Evolutionary conservation across 2,329 filamentous ascomycete genomes (phyloP), one percentile per base, ranked within the genome.

Genomic region (Botrytis byssoidea): DNA sequence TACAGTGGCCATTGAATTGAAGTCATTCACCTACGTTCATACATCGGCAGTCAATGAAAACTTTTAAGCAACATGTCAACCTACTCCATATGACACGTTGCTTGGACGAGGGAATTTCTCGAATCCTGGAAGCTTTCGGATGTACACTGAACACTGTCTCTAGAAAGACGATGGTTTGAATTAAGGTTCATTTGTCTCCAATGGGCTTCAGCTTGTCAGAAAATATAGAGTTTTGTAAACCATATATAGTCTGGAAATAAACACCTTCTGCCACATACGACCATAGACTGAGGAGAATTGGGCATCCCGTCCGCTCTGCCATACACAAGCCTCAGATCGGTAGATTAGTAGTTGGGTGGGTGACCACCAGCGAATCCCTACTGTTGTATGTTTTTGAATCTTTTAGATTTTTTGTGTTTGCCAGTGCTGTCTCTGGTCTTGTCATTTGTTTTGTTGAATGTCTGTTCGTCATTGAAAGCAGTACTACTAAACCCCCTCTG

Each of bases 191-290:
- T 18, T 29, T 29, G 18, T 29, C 25, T 2, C 3, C 14, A 29
- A 57, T 1, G 5, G 14, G 14, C 4, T 16, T 29, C 1, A 18
- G n/a, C 14, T 29, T 4, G 5, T 29, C 1, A 2, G 3, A 29
- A 1, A 29, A 8, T 14, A 6, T 57, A 1, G 1, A n/a, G 25
- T n/a, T 7, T 18, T 57, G n/a, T 18, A 18, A 55, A 29, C 7
- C 14, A 57, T 57, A 8, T 8, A 18, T 57, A 57, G 5, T 16
- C 29, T 57, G 16, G 0, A 57, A 55, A 57, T 8, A 16, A 6
- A 9, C 0, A 6, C 0, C 0, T 0, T 8, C 14, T 18, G 1
- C 1, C n/a, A 57, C 51, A 57, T 57, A 57, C 51, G 51, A 57
- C n/a, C 51, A 57, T 18, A 57, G 51, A 57, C 51, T 57, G 51